Evolutionary conservation across 148 eudicot species (phyloP), one percentile per base, ranked within the genome.

Genomic region (Spergularia marina): DNA sequence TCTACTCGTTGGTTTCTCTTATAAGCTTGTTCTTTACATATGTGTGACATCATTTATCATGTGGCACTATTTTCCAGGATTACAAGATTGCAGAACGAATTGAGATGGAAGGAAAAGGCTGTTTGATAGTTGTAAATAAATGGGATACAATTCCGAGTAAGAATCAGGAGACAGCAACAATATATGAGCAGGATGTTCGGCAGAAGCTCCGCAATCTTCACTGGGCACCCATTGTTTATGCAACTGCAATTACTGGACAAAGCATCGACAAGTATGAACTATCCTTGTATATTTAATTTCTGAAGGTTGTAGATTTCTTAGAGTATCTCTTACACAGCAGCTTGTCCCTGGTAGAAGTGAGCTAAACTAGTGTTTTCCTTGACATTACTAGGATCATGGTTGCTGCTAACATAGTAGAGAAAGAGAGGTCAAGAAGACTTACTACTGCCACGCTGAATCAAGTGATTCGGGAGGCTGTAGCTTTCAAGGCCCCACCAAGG

Each of bases 91-190:
- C 99, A 74, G 99, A 96, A 66, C 87, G 92, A 83, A 96, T 96
- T 80, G 99, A 96, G 76, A 77, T 78, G 79, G 99, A 96, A 87
- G 99, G 98, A 49, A 96, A 96, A 79, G 98, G 97, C 70, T 96
- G 98, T 83, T 83, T 96, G 79, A 88, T 96, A 65, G 97, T 96
- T 58, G 99, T 96, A 75, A 96, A 96, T 86, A 96, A 96, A 77
- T 92, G 99, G 99, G 99, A 96, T 76, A 96, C 99, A 1, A 91
- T 96, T 77, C 98, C 99, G 36, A 86, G 92, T 74, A 96, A 96
- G 80, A 91, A 89, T 76, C 94, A 92, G 70, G 87, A 96, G 77
- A 91, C 97, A 53, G 85, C 98, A 41, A 72, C 75, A 40, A 68
- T 85, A 52, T 96, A 96, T 78, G 99, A 96, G 75, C 89, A 91